Base-by-base conservation (phyloP, 2,329 filamentous ascomycete genomes). In the Botrytis cinerea region DNA sequence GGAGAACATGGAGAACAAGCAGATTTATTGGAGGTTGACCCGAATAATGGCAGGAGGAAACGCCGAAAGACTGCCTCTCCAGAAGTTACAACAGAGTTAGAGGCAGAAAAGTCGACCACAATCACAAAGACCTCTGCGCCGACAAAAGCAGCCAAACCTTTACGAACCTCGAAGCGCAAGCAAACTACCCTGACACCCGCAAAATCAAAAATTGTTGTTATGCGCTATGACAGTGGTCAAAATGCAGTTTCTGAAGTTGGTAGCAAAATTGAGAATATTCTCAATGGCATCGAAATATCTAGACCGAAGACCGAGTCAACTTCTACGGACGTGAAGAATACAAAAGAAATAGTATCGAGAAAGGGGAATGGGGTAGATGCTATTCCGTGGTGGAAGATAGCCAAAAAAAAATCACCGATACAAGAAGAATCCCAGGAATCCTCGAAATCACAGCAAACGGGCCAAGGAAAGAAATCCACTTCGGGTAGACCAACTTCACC, bases 211-310 rank as follows among this genome's bases (percentile, higher is more conserved):
- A 74, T 92, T 8, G 86, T 90, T 2, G 82, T 83, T 20, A 85
- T 94, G 46, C 85, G 83, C 74, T 95, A 95, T 78, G 88, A 87
- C 2, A 79, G 78, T 7, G 86, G 88, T 73, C 80, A 83, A 10
- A 80, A 79, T 43, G 83, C 82, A 57, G 85, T 86, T 57, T 78
- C 81, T 46, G 82, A 82, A 0, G 80, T 93, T 43, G 92, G 90
- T 0, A 80, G 85, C 14, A 86, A 85, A 76, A 92, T 97, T 73
- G 83, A 90, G 38, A 83, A 86, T 7, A 92, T 97, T 38, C 81
- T 94, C 20, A 75, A 75, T 25, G 62, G 73, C 38, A 62, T 69
- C 5, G 75, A 71, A 25, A 32, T 8, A 14, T 40, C 20, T 12
- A 54, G 28, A 38, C 20, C 28, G 28, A 62, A 25, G 54, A 48